Evolutionary conservation across 2,329 filamentous ascomycete genomes (phyloP).

Genomic region (Fusarium secorum): DNA sequence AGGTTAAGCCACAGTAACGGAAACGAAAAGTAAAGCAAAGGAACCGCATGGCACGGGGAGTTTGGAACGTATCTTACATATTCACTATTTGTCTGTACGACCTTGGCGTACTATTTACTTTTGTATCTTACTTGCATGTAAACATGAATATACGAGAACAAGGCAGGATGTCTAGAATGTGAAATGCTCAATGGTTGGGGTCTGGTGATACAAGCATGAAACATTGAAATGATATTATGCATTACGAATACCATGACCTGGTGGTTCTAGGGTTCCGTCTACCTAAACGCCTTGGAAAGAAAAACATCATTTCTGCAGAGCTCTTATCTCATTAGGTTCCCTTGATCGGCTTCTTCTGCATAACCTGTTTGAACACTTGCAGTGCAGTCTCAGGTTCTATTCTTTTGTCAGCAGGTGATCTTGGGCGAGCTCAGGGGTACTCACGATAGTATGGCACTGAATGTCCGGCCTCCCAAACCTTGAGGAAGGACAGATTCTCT

Average conservation of each 20-base stretch:
- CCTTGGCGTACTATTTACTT: conserved; percentile 7
- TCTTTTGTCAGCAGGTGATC: conserved; percentile 1
- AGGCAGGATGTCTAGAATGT: not conserved
- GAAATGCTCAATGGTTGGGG: not conserved
- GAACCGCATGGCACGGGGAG: conserved; percentile 23
- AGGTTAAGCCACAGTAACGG: conserved; percentile 37
- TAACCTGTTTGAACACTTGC: conserved; percentile 41
- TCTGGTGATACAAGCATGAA: not conserved
- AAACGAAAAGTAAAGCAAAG: not conserved
- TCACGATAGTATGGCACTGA: conserved; percentile 58
- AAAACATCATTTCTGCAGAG: not conserved
- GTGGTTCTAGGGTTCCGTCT: not conserved
- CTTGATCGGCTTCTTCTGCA: conserved; percentile 35
- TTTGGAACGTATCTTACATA: conserved; percentile 14
- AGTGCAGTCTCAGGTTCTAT: conserved; percentile 40
- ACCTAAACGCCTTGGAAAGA: not conserved
- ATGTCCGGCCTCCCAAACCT: conserved; percentile 67
- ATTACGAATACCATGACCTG: not conserved
- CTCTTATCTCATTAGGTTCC: conserved; percentile 20
- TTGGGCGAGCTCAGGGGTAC: not conserved
- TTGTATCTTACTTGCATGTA: conserved; percentile 3
- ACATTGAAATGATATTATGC: not conserved
- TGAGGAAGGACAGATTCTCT: conserved; percentile 65
- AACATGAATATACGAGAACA: not conserved
- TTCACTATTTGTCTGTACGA: conserved; percentile 6